A percentile compares a stretch with the other conserved stretches of the same genome.
These are phyloP conservation scores for Candida sp. DNA, from an alignment of 1,139 yeast species.

Conservation along the genomic window DNA sequence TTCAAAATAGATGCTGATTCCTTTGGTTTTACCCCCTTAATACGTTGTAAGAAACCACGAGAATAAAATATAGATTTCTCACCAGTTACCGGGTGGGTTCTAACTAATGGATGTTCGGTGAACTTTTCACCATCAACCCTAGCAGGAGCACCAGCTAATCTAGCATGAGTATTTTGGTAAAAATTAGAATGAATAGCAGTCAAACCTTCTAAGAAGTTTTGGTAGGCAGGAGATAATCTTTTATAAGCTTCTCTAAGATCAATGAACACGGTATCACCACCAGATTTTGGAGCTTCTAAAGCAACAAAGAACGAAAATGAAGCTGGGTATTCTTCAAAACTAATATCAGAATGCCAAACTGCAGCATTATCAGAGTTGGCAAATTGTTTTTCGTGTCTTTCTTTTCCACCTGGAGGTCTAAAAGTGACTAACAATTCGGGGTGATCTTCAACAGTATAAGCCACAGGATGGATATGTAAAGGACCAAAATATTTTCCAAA, in stretches of 20 bases:
- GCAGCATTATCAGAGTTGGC: conserved; percentile 13
- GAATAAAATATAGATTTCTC: conserved; percentile 21
- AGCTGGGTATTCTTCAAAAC: conserved; percentile 29
- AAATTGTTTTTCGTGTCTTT: conserved; percentile 16
- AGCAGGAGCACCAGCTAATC: conserved; percentile 11
- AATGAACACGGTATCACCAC: conserved; percentile 32
- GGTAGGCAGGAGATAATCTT: conserved; percentile 26
- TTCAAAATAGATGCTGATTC: conserved; percentile 20
- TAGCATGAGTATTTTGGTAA: conserved; percentile 18
- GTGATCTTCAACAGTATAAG: conserved; percentile 19
- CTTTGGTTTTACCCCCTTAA: conserved; percentile 19
- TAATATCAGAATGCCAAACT: conserved; percentile 30
- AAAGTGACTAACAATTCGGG: conserved; percentile 29
- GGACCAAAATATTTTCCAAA: conserved; percentile 30
- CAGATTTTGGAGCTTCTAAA: conserved; percentile 27
- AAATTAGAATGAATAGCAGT: conserved; percentile 21
- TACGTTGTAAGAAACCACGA: conserved; percentile 17
- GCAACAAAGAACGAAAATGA: conserved; percentile 29
- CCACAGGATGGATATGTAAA: conserved; percentile 29
- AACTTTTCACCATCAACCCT: conserved; percentile 18
- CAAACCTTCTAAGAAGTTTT: conserved; percentile 23
- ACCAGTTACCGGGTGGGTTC: conserved; percentile 27
- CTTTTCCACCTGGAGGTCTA: conserved; percentile 23
- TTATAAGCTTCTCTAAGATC: conserved; percentile 30
- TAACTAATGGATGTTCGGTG: conserved; percentile 25